These are phyloP conservation scores for Straminergon stramineum DNA, from an alignment of 225 moss, liverwort and hornwort species.

Conservation along the genomic window DNA sequence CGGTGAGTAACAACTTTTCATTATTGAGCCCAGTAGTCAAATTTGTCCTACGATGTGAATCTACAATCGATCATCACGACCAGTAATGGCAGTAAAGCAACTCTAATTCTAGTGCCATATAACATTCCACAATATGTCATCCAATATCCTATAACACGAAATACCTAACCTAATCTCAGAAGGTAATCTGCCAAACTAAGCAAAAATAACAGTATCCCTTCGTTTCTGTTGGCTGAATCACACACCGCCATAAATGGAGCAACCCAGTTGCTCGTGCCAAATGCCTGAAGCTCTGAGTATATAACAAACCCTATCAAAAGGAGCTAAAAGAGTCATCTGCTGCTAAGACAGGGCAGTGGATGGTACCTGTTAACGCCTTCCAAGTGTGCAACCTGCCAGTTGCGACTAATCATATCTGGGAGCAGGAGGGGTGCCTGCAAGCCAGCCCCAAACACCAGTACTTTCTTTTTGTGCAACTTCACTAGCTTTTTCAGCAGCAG, in stretches of 20 bases:
- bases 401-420: conserved; percentile 22
- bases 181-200: conserved; percentile 20
- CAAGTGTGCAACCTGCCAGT: not conserved
- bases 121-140: conserved; percentile 7
- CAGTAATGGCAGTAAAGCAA: not conserved
- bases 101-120: not conserved
- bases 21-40: conserved; percentile 19
- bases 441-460: conserved; percentile 79
- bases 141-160: conserved; percentile 6
- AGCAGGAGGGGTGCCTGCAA: conserved; percentile 44
- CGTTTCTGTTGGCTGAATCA: conserved; percentile 17
- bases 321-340: not conserved
- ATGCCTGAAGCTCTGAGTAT: not conserved
- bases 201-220: conserved; percentile 26
- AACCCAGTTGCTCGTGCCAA: conserved; percentile 1
- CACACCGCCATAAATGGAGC: conserved; percentile 28
- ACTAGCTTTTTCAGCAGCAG: conserved; percentile 51
- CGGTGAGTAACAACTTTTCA: not conserved
- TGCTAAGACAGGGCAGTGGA: not conserved
- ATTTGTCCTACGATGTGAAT: conserved; percentile 3
- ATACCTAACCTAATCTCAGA: conserved; percentile 24
- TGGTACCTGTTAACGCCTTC: not conserved
- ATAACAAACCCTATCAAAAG: conserved; percentile 7
- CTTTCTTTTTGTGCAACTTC: conserved; percentile 58
- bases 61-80: conserved; percentile 1